A percentile compares a stretch with the other conserved stretches of the same genome.
These are phyloP conservation scores for Aspergillus diversus DNA, from an alignment of 495 filamentous ascomycete species.

Conservation along the genomic window DNA sequence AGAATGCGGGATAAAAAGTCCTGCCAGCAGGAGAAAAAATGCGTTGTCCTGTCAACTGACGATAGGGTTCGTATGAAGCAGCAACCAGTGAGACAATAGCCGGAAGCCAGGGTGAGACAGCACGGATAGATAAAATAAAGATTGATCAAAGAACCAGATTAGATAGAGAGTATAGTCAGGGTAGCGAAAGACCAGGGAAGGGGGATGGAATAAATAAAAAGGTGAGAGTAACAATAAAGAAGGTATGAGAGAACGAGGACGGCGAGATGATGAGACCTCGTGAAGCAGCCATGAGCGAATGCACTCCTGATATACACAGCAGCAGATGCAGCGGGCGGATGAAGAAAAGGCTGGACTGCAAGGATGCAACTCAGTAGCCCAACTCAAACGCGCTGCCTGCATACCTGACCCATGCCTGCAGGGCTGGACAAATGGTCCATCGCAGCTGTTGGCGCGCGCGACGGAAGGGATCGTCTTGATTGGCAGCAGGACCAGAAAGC, in stretches of 20 bases:
- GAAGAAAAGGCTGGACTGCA: conserved; percentile 25
- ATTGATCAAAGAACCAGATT: conserved; percentile 6
- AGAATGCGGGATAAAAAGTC: conserved; percentile 32
- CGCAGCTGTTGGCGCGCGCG: conserved; percentile 25
- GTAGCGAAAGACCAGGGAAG: conserved; percentile 3
- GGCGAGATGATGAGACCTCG: conserved; percentile 19
- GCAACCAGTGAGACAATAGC: conserved; percentile 40
- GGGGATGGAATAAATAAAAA: conserved; percentile 13
- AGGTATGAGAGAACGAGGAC: not conserved
- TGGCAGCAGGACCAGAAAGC: conserved; percentile 17
- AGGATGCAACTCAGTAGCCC: conserved; percentile 21
- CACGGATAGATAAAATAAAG: conserved; percentile 24
- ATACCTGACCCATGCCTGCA: conserved; percentile 21
- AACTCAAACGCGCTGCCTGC: conserved; percentile 26
- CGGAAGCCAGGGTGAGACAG: conserved; percentile 18
- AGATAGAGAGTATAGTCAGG: conserved; percentile 12
- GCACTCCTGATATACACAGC: conserved; percentile 21
- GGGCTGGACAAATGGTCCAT: conserved; percentile 9
- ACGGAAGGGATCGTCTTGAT: conserved; percentile 21
- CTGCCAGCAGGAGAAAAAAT: conserved; percentile 46
- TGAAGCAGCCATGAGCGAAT: conserved; percentile 21
- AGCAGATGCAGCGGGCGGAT: not conserved
- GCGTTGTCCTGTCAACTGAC: conserved; percentile 54
- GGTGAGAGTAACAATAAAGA: conserved; percentile 9
- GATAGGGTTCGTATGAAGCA: conserved; percentile 26